These are phyloP conservation scores for Phytophthora pini DNA, from an alignment of 352 stramenopile genomes.

Conservation along the genomic window DNA sequence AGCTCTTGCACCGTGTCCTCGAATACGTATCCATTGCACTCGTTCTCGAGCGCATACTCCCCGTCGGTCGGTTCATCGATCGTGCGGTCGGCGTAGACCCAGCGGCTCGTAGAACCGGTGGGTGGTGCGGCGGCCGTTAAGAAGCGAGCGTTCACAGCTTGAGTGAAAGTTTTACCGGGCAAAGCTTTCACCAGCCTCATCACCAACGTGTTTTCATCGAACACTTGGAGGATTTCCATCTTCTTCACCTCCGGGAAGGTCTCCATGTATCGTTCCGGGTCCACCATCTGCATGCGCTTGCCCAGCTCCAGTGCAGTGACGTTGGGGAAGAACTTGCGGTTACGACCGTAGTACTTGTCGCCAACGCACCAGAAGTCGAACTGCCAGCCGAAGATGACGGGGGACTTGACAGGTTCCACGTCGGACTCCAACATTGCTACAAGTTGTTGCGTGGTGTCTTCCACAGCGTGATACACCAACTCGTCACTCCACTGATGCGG, in stretches of 20 bases:
- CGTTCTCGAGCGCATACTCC: slow-evolving; percentile 57
- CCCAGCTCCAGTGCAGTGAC: slow-evolving; percentile 61
- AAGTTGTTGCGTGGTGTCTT: slow-evolving; percentile 50
- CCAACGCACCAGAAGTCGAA: slow-evolving; percentile 70
- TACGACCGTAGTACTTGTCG: slow-evolving; percentile 59
- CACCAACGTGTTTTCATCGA: slow-evolving; percentile 61
- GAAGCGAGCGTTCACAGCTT: slow-evolving; percentile 58
- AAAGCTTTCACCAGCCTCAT: slow-evolving; percentile 62
- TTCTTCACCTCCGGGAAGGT: slow-evolving; percentile 69
- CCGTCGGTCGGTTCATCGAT: slow-evolving; percentile 50
- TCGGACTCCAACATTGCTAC: slow-evolving; percentile 52
- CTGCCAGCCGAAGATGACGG: slow-evolving; percentile 67
- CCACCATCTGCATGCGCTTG: slow-evolving; percentile 61
- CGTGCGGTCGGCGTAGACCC: slow-evolving; percentile 58
- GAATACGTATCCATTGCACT: slow-evolving; percentile 77
- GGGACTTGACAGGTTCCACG: slow-evolving; percentile 40
- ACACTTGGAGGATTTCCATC: slow-evolving; percentile 51
- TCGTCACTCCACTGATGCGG: slow-evolving; percentile 38
- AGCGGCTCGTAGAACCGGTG: slow-evolving; percentile 51
- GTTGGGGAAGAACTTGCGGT: slow-evolving; percentile 67
- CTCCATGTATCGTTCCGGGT: slow-evolving; percentile 62
- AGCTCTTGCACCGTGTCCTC: slow-evolving; percentile 51
- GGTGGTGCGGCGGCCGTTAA: slow-evolving; percentile 47
- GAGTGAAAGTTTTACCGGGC: slow-evolving; percentile 52
- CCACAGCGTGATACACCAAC: slow-evolving; percentile 36